These are phyloP conservation scores for Ophiostoma australiae DNA, from an alignment of 2,329 filamentous ascomycete species.

Conservation along the genomic window DNA sequence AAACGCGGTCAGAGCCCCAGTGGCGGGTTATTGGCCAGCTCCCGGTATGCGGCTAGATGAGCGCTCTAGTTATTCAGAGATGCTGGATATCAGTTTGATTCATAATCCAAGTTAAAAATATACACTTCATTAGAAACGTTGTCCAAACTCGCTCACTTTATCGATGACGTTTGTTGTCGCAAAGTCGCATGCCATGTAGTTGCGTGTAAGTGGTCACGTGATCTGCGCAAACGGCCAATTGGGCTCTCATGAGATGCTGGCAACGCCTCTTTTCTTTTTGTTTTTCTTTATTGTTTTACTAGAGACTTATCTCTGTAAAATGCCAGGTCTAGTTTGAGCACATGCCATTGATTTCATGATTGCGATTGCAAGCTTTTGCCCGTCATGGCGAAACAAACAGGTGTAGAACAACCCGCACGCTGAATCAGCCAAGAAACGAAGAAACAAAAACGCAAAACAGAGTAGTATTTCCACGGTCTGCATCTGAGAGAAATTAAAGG, in stretches of 20 bases:
- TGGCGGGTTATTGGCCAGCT: not conserved
- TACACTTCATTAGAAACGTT: not conserved
- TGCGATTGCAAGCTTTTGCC: not conserved
- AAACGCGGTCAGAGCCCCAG: conserved; percentile 29
- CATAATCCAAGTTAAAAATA: not conserved
- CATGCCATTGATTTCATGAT: not conserved
- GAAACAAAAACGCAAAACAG: conserved; percentile 10
- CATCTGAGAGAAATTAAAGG: not conserved
- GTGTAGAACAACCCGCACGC: not conserved
- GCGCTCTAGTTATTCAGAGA: not conserved
- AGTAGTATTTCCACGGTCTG: not conserved
- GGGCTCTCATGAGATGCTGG: not conserved
- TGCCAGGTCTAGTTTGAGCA: not conserved
- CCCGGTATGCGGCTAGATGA: not conserved
- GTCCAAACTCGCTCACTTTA: not conserved
- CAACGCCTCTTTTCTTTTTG: not conserved
- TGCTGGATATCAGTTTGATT: not conserved
- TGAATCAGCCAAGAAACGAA: not conserved
- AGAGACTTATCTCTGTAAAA: too few relatives aligned
- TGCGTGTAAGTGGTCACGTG: conserved; percentile 17
- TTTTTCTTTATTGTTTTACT: not conserved
- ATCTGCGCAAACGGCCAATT: not conserved
- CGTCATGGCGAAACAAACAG: conserved; percentile 7
- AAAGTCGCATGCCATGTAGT: not conserved
- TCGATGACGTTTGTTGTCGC: not conserved